Evolutionary conservation across 495 filamentous ascomycete species (phyloP).

Genomic region (Daldinia concentrica): DNA sequence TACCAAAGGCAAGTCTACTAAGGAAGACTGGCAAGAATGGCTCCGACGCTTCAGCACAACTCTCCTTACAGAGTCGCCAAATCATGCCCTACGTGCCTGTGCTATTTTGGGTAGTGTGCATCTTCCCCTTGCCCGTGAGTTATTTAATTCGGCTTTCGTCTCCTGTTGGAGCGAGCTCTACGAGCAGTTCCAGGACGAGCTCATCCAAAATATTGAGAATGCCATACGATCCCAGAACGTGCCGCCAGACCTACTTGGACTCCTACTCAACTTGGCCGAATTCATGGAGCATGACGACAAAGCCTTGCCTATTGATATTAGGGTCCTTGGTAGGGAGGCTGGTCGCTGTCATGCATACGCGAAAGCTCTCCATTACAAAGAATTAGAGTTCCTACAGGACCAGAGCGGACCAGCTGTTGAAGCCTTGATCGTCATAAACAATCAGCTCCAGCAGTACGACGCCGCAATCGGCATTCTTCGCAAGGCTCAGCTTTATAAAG

Average conservation of each 20-base stretch:
- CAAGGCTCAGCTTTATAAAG: constrained; percentile 92
- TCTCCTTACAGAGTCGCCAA: constrained; percentile 92
- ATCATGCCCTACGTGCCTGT: constrained; percentile 91
- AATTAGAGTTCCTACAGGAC: constrained; percentile 96
- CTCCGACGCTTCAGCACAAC: constrained; percentile 96
- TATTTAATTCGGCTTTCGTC: constrained; percentile 98
- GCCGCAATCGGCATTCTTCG: constrained; percentile 96
- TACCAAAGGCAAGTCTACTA: constrained; percentile 90
- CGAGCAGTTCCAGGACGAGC: constrained; percentile 92
- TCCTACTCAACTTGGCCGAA: constrained; percentile 94
- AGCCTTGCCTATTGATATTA: constrained; percentile 95
- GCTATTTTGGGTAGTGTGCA: constrained; percentile 90
- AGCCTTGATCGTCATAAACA: constrained; percentile 97
- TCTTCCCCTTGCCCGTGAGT: constrained; percentile 85
- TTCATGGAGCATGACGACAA: constrained; percentile 99
- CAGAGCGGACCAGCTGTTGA: constrained; percentile 96
- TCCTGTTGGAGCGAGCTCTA: constrained; percentile 99
- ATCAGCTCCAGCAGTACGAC: constrained; percentile 96
- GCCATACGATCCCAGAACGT: constrained; percentile 93
- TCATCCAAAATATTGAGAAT: constrained; percentile 93
- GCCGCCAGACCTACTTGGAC: constrained; percentile 92
- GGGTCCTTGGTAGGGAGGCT: constrained; percentile 89
- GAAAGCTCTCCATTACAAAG: constrained; percentile 98
- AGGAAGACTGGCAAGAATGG: constrained; percentile 99
- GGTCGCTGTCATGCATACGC: constrained; percentile 96